A percentile compares a stretch with the other conserved stretches of the same genome.
phyloP scores from a whole-genome alignment of 2,329 filamentous ascomycete genomes.

The Fusarium burgessii region DNA sequence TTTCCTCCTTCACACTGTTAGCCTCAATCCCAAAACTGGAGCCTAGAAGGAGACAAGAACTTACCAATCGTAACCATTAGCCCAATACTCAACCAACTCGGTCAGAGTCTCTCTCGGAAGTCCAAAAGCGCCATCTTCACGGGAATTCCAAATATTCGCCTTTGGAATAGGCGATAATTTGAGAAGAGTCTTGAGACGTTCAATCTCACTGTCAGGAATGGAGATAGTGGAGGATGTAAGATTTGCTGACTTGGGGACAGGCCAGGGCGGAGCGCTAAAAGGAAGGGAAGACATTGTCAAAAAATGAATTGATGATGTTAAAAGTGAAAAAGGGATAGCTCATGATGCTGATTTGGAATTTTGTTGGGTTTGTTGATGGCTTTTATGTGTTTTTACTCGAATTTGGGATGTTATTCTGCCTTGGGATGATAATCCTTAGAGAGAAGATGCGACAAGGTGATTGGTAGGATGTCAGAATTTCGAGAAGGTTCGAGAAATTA shows the following conservation, averaged over 20 bases:
- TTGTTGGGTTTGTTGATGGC: neutral
- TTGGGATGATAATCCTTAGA: neutral
- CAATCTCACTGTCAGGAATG: neutral
- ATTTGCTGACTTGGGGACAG: conserved; percentile 15
- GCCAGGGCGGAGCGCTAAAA: neutral
- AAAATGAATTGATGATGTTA: neutral
- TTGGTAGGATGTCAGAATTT: neutral
- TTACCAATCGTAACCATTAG: conserved; percentile 7
- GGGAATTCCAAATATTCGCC: conserved; percentile 1
- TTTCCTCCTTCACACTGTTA: conserved; percentile 1
- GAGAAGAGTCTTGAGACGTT: conserved; percentile 8
- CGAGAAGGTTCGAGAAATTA: neutral
- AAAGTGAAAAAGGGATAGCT: fast-evolving
- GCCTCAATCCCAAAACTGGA: neutral
- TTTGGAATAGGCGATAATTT: conserved; percentile 6
- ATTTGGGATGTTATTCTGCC: fast-evolving
- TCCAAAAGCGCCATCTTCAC: neutral
- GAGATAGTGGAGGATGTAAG: conserved; percentile 23
- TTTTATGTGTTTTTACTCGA: neutral
- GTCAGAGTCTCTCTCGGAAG: neutral
- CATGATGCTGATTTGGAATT: neutral
- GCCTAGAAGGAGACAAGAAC: neutral
- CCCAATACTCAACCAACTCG: conserved; percentile 10
- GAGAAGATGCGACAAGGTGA: neutral
- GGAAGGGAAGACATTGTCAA: neutral